Evolutionary conservation across 805 yeast genomes (phyloP), one percentile per base, ranked within the genome.

Genomic region (Candida bentonensis): DNA sequence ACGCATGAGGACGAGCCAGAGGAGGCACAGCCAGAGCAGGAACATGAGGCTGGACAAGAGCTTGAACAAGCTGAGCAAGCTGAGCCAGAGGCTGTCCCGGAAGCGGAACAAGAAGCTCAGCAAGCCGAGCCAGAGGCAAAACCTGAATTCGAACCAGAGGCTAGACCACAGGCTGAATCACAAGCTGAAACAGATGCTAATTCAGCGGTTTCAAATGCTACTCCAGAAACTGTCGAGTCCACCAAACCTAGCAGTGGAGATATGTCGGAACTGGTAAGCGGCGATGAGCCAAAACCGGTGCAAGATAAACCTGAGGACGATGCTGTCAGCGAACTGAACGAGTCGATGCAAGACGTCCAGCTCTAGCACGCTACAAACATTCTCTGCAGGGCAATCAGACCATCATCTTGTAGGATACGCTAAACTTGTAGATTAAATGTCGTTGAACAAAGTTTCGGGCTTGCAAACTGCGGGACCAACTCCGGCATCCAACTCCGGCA

Each of bases 351-450:
- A 17, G 27, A 39, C 15, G 25, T 39, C 15, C 11, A 39, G 25
- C 25, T 39, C 7, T 39, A 39, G n/a, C n/a, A n/a, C n/a, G n/a
- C n/a, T n/a, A n/a, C n/a, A n/a, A n/a, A n/a, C n/a, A n/a, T n/a
- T 42, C 48, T 21, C 54, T 45, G 26, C 44, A 44, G n/a, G 51
- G 40, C 39, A 44, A 41, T 23, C 44, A 46, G 25, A n/a, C n/a
- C n/a, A n/a, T n/a, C n/a, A n/a, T n/a, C n/a, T n/a, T n/a, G n/a
- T 20, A 5, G 23, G 13, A 25, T 15, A 15, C 15, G 15, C 28
- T 25, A n/a, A n/a, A n/a, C n/a, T n/a, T n/a, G n/a, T n/a, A n/a
- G n/a, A n/a, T n/a, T n/a, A n/a, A n/a, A n/a, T n/a, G n/a, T n/a
- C n/a, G n/a, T n/a, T n/a, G n/a, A n/a, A n/a, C n/a, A n/a, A n/a